A percentile compares a stretch with the other conserved stretches of the same genome.
Evolutionary conservation across 2,329 filamentous ascomycete species (phyloP).

Genomic region (Fusarium sp.): DNA sequence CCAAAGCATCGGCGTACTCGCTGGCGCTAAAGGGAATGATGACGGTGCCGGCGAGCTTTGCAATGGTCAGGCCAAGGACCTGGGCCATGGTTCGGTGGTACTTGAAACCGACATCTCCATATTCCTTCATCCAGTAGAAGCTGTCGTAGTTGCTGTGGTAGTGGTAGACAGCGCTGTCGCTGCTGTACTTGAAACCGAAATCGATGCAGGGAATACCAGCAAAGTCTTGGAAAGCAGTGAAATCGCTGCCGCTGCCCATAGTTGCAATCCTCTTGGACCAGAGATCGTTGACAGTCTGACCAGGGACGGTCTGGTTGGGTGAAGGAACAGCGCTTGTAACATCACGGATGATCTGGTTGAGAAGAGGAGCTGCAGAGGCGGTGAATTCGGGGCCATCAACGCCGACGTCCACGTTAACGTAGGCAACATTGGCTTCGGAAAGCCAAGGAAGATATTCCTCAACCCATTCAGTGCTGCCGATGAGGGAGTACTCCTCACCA

Average conservation of each 20-base stretch:
- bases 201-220: constrained; percentile 76
- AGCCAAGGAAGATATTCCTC: constrained; percentile 91
- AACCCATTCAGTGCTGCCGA: constrained; percentile 93
- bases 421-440: constrained; percentile 77
- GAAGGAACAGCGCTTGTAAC: constrained; percentile 73
- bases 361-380: constrained; percentile 77
- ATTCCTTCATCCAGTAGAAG: constrained; percentile 89
- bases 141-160: constrained; percentile 95
- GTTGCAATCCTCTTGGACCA: constrained; percentile 73
- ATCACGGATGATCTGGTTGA: constrained; percentile 79
- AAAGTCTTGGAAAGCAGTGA: constrained; percentile 80
- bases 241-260: constrained; percentile 81
- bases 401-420: constrained; percentile 87
- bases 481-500: constrained; percentile 85
- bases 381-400: constrained; percentile 73
- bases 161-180: constrained; percentile 73
- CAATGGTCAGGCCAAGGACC: constrained; percentile 72
- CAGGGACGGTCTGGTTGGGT: constrained; percentile 80
- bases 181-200: constrained; percentile 66
- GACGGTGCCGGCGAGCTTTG: constrained; percentile 71
- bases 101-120: constrained; percentile 76
- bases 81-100: constrained; percentile 78
- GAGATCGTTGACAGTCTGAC: constrained; percentile 78
- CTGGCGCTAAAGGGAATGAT: constrained; percentile 74
- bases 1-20: constrained; percentile 72